Evolutionary conservation across 345 rosid species (phyloP).

Genomic region (Anacardium occidentale): DNA sequence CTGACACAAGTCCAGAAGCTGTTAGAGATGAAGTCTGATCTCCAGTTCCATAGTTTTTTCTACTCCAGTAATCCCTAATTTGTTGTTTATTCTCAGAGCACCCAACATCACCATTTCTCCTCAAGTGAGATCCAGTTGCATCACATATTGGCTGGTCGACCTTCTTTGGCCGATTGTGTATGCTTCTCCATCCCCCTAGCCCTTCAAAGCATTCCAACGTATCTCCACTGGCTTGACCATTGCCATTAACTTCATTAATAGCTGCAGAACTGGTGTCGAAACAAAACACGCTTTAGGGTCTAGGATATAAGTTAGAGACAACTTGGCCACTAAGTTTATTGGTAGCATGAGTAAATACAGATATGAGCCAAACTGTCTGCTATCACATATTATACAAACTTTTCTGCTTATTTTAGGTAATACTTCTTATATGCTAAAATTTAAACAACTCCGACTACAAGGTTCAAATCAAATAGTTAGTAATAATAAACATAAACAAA

Average conservation of each 20-base stretch:
- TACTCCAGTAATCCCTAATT: conserved; percentile 28
- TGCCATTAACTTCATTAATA: conserved; percentile 25
- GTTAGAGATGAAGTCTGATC: conserved; percentile 17
- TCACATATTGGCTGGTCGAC: neutral
- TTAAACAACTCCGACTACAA: neutral
- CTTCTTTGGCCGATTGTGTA: conserved; percentile 27
- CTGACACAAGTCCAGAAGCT: conserved; percentile 31
- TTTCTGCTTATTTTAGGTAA: neutral
- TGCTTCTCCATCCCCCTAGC: conserved; percentile 66
- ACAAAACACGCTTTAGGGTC: conserved; percentile 11
- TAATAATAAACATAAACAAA: neutral
- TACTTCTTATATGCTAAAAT: neutral
- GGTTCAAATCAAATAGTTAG: neutral
- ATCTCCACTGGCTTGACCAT: conserved; percentile 31
- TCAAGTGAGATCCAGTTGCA: conserved; percentile 17
- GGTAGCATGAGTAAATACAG: neutral
- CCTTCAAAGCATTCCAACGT: conserved; percentile 22
- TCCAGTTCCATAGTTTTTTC: conserved; percentile 23
- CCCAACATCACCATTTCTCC: conserved; percentile 24
- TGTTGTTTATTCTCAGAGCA: conserved; percentile 24
- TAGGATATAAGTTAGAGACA: conserved; percentile 9
- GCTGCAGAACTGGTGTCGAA: conserved; percentile 29
- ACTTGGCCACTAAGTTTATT: conserved; percentile 2
- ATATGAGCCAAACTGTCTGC: neutral
- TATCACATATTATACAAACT: neutral